A percentile compares a stretch with the other conserved stretches of the same genome.
phyloP scores from a whole-genome alignment of 1,139 yeast genomes.

The Pneumocystis carinii region DNA sequence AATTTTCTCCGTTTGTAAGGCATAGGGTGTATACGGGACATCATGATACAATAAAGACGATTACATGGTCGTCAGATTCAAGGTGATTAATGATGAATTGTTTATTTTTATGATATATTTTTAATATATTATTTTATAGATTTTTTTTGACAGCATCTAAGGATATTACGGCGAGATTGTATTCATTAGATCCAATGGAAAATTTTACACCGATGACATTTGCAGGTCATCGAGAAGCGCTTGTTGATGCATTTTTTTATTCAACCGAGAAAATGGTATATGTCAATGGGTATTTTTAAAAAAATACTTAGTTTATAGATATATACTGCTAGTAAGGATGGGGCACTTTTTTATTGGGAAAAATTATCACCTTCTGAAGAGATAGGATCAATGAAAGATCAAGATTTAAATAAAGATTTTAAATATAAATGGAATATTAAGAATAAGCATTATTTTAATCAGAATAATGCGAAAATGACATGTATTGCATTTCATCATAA shows the following conservation, averaged over 20 bases:
- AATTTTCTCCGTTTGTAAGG: slow-evolving; percentile 90
- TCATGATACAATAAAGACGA: slow-evolving; percentile 59
- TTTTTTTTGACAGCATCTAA: slow-evolving; percentile 75
- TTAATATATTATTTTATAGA: background rate
- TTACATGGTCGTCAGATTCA: slow-evolving; percentile 84
- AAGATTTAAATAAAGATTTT: slow-evolving; percentile 28
- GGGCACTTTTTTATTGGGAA: slow-evolving; percentile 88
- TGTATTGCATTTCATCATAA: slow-evolving; percentile 73
- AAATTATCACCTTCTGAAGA: slow-evolving; percentile 31
- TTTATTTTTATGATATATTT: background rate
- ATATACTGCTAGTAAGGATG: slow-evolving; percentile 85
- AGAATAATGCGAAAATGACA: slow-evolving; percentile 52
- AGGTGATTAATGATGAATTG: slow-evolving; percentile 24
- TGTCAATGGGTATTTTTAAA: slow-evolving; percentile 16
- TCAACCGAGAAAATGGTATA: slow-evolving; percentile 29
- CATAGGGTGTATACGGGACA: slow-evolving; percentile 88
- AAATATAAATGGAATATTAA: slow-evolving; percentile 59
- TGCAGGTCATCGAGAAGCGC: slow-evolving; percentile 87
- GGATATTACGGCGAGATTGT: slow-evolving; percentile 81
- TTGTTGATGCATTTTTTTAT: slow-evolving; percentile 73
- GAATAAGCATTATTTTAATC: slow-evolving; percentile 52
- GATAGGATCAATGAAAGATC: slow-evolving; percentile 21
- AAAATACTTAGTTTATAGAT: slow-evolving; percentile 24
- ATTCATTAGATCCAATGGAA: slow-evolving; percentile 60
- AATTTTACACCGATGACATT: slow-evolving; percentile 69